A percentile compares a stretch with the other conserved stretches of the same genome.
phyloP scores from a whole-genome alignment of 495 filamentous ascomycete species.

The Penicillium antarcticum region DNA sequence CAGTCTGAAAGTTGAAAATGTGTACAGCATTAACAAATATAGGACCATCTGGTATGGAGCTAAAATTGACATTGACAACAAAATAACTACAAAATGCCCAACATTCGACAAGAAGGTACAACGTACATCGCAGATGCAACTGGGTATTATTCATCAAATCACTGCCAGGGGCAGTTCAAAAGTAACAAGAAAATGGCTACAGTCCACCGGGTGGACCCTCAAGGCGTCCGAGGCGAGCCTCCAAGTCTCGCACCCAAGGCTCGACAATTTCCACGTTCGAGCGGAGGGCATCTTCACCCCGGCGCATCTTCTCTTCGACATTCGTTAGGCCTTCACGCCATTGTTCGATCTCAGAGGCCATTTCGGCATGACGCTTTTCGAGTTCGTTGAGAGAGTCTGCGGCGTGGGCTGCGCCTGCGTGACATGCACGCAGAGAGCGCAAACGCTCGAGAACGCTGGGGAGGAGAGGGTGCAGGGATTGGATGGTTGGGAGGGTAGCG shows the following conservation, averaged over 20 bases:
- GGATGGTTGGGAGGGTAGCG: slow-evolving; percentile 82
- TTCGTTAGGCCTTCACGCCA: slow-evolving; percentile 82
- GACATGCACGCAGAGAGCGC: slow-evolving; percentile 76
- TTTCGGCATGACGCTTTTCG: slow-evolving; percentile 77
- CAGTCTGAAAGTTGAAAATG: neutral
- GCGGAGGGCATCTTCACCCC: slow-evolving; percentile 65
- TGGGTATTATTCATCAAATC: slow-evolving; percentile 10
- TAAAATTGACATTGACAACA: slow-evolving; percentile 3
- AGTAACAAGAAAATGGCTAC: slow-evolving; percentile 4
- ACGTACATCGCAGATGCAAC: slow-evolving; percentile 1
- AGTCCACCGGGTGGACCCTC: slow-evolving; percentile 18
- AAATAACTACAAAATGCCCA: slow-evolving; percentile 5
- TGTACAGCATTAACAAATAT: neutral
- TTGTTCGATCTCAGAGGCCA: slow-evolving; percentile 75
- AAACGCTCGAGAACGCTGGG: slow-evolving; percentile 84
- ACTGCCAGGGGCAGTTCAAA: slow-evolving; percentile 1
- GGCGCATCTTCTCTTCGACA: slow-evolving; percentile 68
- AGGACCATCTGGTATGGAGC: slow-evolving; percentile 2
- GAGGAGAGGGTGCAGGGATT: slow-evolving; percentile 78
- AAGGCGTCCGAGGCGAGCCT: slow-evolving; percentile 65
- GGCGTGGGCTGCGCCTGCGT: slow-evolving; percentile 83
- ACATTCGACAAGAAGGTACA: slow-evolving; percentile 5
- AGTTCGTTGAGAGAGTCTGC: slow-evolving; percentile 71
- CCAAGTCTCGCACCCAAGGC: slow-evolving; percentile 84
- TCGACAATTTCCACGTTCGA: slow-evolving; percentile 78